Evolutionary conservation across 2,329 filamentous ascomycete species (phyloP), one percentile per base, ranked within the genome.

Genomic region (Ciborinia camelliae): DNA sequence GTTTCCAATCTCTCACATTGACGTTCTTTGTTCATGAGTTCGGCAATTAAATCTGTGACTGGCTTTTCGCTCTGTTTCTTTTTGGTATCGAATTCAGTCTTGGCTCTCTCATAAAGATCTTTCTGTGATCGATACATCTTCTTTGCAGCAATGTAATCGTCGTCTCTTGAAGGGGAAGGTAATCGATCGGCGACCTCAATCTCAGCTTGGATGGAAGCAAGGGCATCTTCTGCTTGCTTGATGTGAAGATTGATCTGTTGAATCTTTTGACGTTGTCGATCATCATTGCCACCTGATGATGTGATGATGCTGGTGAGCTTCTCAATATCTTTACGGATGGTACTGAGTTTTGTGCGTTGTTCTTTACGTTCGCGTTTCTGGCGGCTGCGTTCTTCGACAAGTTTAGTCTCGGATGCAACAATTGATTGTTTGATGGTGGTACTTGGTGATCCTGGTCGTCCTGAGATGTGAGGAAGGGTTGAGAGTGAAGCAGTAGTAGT

Each of bases 361-460:
- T 93, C 90, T 75, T 90, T 91, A 67, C 89, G 88, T 67, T 84
- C 82, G 43, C 85, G 83, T 78, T 90, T 91, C 70, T 91, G 83
- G 61, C 85, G 84, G 66, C 84, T 82, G 71, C 86, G 88, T 72
- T 89, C 86, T 67, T 92, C 89, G 30, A 84, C 80, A 39, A 92
- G 81, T 75, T 89, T 90, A 65, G 83, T 81, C 73, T 92, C 89
- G 57, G 88, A 86, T 14, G 88, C 85, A 54, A 85, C 85, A 70
- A 93, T 91, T 2, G 90, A 92, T 37, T 89, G 90, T 75, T 86
- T 88, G 47, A 94, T 81, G 2, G 90, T 93, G 12, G 89, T 91
- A 12, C 86, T 87, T 3, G 90, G 90, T 15, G 90, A 93, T 68
- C 90, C 88, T 32, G 90, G 90, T 57, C 89, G 86, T 41, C 90